Evolutionary conservation across 495 filamentous ascomycete genomes (phyloP).

Genomic region (Aspergillus campestris): DNA sequence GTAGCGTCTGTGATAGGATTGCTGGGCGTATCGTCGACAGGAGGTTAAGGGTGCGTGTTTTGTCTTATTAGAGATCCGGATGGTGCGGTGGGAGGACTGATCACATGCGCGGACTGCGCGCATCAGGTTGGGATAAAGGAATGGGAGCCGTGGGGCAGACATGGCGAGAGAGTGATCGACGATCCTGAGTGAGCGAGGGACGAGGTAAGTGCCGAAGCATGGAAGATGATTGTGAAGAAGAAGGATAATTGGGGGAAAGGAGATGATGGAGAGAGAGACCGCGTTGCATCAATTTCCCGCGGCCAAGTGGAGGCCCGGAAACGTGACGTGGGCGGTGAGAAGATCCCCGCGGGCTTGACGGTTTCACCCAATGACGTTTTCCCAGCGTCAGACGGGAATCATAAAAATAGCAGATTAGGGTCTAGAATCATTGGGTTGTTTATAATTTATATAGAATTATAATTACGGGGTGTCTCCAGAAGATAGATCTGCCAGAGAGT

Average conservation of each 20-base stretch:
- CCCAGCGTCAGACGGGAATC: slow-evolving; percentile 25
- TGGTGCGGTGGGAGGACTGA: slow-evolving; percentile 21
- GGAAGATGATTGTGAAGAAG: slow-evolving; percentile 3
- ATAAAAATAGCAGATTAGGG: slow-evolving; percentile 68
- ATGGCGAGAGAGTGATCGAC: slow-evolving; percentile 31
- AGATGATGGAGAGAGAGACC: not conserved
- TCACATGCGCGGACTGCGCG: slow-evolving; percentile 32
- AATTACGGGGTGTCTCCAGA: too few species aligned
- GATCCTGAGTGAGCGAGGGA: not conserved
- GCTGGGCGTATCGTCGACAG: slow-evolving; percentile 30
- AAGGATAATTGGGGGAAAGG: not conserved
- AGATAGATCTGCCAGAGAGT: too few species aligned
- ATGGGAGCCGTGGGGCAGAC: slow-evolving; percentile 59
- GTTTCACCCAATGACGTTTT: slow-evolving; percentile 14
- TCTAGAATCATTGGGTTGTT: slow-evolving; percentile 67
- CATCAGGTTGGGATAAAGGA: slow-evolving; percentile 67
- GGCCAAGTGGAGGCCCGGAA: slow-evolving; percentile 19
- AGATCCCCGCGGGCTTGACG: too few species aligned
- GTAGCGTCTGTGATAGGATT: slow-evolving; percentile 42
- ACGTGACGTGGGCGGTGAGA: slow-evolving; percentile 23
- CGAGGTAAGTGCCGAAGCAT: slow-evolving; percentile 6
- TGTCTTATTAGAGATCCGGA: slow-evolving; percentile 16
- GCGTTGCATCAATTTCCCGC: slow-evolving; percentile 23
- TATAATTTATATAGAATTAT: too few species aligned
- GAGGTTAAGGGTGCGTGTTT: slow-evolving; percentile 29